Evolutionary conservation across 1,139 yeast genomes (phyloP).

Genomic region (Trichomonascaceae sp.): DNA sequence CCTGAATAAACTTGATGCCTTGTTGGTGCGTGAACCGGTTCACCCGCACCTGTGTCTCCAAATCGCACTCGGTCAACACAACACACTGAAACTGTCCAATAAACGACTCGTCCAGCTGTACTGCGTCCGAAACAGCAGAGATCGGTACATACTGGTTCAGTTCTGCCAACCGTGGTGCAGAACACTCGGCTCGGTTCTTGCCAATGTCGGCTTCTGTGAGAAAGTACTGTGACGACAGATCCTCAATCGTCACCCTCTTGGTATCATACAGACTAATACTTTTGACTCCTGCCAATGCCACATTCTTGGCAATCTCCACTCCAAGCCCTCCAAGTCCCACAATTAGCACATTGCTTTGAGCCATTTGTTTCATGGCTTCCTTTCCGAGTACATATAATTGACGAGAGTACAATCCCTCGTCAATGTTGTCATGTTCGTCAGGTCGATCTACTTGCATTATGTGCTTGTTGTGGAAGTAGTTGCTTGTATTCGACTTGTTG

Average conservation of each 20-base stretch:
- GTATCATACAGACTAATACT: constrained; percentile 85
- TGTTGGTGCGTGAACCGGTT: constrained; percentile 63
- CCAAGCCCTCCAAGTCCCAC: constrained; percentile 89
- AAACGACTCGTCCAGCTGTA: constrained; percentile 27
- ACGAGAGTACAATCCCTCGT: constrained; percentile 89
- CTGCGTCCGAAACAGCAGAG: constrained; percentile 32
- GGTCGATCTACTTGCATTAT: neutral
- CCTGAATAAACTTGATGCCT: constrained; percentile 65
- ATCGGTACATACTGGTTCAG: constrained; percentile 86
- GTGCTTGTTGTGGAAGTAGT: no score
- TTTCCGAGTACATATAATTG: constrained; percentile 40
- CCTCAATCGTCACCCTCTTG: constrained; percentile 46
- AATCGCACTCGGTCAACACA: constrained; percentile 63
- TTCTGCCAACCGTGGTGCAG: constrained; percentile 58
- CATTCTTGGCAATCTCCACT: constrained; percentile 89
- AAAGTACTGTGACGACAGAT: constrained; percentile 84
- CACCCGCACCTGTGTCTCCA: constrained; percentile 65
- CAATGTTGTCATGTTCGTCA: constrained; percentile 38
- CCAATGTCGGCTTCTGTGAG: constrained; percentile 47
- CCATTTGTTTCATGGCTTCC: constrained; percentile 89
- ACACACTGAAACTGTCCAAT: constrained; percentile 61
- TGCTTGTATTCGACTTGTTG: no score
- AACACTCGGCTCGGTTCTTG: constrained; percentile 56
- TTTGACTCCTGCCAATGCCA: constrained; percentile 94
- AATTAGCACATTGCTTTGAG: constrained; percentile 73